Percentiles rank a stretch among this genome's conserved stretches.
These are phyloP conservation scores for grape (Vitis vinifera) DNA, from an alignment of 164 flowering plant species.

Conservation along the genomic window ASM3070453v1 NC_081810.1:17359501-17360000, in stretches of 20 bases:
- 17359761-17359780: too few relatives aligned
- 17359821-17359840: background rate
- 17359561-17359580: slow-evolving; percentile 94
- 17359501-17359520: slow-evolving; percentile 75
- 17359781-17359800: too few relatives aligned
- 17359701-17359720: background rate
- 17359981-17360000: too few relatives aligned
- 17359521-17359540: slow-evolving; percentile 86
- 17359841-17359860: background rate
- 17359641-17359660: slow-evolving; percentile 77
- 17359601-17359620: slow-evolving; percentile 86
- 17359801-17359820: too few relatives aligned
- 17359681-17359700: background rate
- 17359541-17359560: slow-evolving; percentile 95
- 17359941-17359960: too few relatives aligned
- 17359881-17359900: background rate
- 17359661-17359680: slow-evolving; percentile 4
- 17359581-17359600: slow-evolving; percentile 90
- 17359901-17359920: too few relatives aligned
- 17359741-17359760: background rate
- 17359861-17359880: background rate
- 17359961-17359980: too few relatives aligned
- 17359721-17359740: background rate
- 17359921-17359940: too few relatives aligned
- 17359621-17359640: slow-evolving; percentile 60